Evolutionary conservation across 768 basidiomycete genomes (phyloP), one percentile per base, ranked within the genome.

Genomic region (Heimioporus sp.): DNA sequence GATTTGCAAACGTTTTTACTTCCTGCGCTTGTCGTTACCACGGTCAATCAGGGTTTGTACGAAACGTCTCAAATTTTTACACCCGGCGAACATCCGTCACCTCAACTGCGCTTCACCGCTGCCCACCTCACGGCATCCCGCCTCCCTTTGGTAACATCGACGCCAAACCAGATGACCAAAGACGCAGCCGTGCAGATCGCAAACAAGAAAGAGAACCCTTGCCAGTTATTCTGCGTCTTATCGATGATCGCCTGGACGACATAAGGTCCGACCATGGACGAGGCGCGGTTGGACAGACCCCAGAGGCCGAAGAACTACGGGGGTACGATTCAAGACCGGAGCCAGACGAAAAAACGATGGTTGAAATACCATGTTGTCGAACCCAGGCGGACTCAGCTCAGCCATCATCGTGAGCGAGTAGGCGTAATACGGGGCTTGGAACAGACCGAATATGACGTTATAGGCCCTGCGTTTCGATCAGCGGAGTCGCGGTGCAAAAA

Each of bases 371-470:
- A 82, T 91, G 63, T 91, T 90, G 59, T 93, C 91, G 62, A 89
- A 93, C 1, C 91, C 92, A 1, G 89, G 87, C 12, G 91, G 91
- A 7, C 87, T 83, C 11, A 95, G 79, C 66, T 94, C 92, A 1
- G 88, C 87, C 88, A 91, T 91, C 86, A 90, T 87, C 0, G 87
- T 90, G 64, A 89, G 85, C 4, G 89, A 83, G 64, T 86, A 90
- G 1, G 92, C 88, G 63, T 90, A 93, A 70, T 91, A 94, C 0
- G 91, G 91, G 1, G 87, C 87, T 72, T 92, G 87, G 76, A 90
- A 90, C 10, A 92, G 68, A 12, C 90, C 89, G 58, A 86, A 89
- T 3, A 91, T 68, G 44, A 90, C 74, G 52, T 90, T 91, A 71
- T 92, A 92, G 5, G 81, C 83, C 85, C 86, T 87, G 53, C 20